These are phyloP conservation scores for Ormosia emarginata DNA, from an alignment of 306 rosid species.

Conservation along the genomic window DNA sequence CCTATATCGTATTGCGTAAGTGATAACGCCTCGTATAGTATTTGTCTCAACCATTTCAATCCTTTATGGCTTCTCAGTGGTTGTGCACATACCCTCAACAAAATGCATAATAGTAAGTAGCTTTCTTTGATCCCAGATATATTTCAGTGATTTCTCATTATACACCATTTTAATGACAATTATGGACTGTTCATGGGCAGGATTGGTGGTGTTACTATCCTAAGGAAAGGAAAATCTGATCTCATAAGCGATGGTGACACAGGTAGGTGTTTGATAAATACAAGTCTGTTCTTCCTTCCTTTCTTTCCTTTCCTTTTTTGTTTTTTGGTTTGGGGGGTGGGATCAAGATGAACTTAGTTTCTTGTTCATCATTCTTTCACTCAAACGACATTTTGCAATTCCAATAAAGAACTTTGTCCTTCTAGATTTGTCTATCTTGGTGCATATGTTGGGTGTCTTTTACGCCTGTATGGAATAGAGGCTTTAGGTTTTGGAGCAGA, in stretches of 20 bases:
- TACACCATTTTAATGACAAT: constrained; percentile 7
- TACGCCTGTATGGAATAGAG: background rate
- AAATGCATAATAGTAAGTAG: background rate
- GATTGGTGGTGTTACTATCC: constrained; percentile 81
- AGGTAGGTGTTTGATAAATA: constrained; percentile 44
- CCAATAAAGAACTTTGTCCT: background rate
- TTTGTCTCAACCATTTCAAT: too few relatives aligned
- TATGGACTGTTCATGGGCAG: constrained; percentile 42
- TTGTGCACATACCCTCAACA: too few relatives aligned
- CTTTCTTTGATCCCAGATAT: background rate
- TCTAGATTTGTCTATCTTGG: background rate
- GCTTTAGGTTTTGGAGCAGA: background rate
- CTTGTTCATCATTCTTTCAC: background rate
- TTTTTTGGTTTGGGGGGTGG: background rate
- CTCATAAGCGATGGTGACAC: constrained; percentile 77
- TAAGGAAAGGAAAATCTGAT: constrained; percentile 77
- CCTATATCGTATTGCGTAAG: too few relatives aligned
- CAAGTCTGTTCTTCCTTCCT: background rate
- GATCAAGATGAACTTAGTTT: background rate
- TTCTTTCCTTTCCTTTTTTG: too few relatives aligned
- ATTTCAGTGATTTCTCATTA: background rate
- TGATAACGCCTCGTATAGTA: too few relatives aligned
- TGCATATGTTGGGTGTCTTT: background rate
- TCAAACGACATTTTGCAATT: background rate
- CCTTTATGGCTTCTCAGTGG: too few relatives aligned